phyloP scores from a whole-genome alignment of 441 rosid genomes.

The Cnidoscolus chayamansa region DNA sequence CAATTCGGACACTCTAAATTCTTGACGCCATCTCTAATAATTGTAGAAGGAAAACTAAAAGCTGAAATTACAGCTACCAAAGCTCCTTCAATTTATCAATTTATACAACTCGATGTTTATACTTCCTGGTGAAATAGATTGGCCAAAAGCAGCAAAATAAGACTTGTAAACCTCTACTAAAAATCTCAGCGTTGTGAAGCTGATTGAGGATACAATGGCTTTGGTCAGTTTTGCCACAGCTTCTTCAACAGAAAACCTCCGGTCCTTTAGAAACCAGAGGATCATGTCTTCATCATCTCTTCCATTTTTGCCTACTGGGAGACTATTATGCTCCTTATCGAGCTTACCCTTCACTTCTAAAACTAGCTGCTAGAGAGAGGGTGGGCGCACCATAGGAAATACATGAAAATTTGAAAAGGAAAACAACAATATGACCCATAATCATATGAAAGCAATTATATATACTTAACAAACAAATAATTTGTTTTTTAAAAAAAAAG shows the following conservation, averaged over 20 bases:
- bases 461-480: no score
- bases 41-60: constrained; percentile 34
- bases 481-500: no score
- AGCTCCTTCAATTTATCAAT: neutral
- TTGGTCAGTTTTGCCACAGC: constrained; percentile 60
- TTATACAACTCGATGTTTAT: neutral
- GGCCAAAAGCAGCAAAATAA: neutral
- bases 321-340: constrained; percentile 50
- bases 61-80: neutral
- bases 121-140: neutral
- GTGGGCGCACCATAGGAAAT: neutral
- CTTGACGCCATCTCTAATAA: constrained; percentile 79
- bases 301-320: constrained; percentile 80
- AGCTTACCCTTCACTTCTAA: constrained; percentile 72
- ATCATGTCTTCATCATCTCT: constrained; percentile 95
- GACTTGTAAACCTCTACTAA: neutral
- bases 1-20: constrained; percentile 64
- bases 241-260: constrained; percentile 63
- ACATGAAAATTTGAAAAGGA: neutral
- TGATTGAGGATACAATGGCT: constrained; percentile 72
- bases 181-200: neutral
- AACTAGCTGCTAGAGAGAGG: constrained; percentile 47
- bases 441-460: no score
- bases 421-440: neutral
- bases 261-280: constrained; percentile 79